Evolutionary conservation across 345 rosid species (phyloP).

Genomic region (Melastoma malabathricum): DNA sequence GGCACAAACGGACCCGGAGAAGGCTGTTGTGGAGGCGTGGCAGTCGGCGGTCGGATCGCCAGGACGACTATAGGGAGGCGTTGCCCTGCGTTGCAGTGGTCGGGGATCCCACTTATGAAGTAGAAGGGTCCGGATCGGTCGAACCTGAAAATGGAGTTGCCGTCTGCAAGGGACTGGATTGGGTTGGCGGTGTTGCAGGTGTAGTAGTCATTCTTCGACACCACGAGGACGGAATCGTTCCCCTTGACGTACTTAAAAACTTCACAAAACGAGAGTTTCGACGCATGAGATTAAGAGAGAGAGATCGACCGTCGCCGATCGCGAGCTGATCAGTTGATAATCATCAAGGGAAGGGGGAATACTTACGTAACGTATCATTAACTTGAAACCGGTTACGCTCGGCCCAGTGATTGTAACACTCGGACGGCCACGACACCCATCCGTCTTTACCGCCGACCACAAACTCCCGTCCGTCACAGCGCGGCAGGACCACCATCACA

Average conservation of each 20-base stretch:
- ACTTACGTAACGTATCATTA: constrained; percentile 61
- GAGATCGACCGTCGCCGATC: no score
- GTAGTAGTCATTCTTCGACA: constrained; percentile 34
- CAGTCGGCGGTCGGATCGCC: constrained; percentile 24
- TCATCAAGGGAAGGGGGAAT: background rate
- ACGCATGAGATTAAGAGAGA: background rate
- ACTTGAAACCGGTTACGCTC: constrained; percentile 67
- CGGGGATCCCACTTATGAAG: constrained; percentile 58
- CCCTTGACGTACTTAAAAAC: constrained; percentile 69
- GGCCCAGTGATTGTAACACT: constrained; percentile 70
- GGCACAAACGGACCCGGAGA: no score
- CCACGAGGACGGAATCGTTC: constrained; percentile 57
- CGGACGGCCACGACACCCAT: constrained; percentile 63
- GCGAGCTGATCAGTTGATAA: no score
- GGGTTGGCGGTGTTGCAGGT: constrained; percentile 53
- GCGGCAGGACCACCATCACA: no score
- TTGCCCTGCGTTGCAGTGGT: constrained; percentile 58
- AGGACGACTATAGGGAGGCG: constrained; percentile 46
- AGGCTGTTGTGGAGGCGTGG: constrained; percentile 8
- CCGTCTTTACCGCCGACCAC: constrained; percentile 70
- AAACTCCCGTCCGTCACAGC: constrained; percentile 30
- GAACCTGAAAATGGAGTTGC: constrained; percentile 39
- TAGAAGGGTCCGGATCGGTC: constrained; percentile 68
- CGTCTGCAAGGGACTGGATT: constrained; percentile 31
- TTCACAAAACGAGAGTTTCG: constrained; percentile 10